phyloP scores from a whole-genome alignment of 305 asterid genomes.

The Rubia balearica region DNA sequence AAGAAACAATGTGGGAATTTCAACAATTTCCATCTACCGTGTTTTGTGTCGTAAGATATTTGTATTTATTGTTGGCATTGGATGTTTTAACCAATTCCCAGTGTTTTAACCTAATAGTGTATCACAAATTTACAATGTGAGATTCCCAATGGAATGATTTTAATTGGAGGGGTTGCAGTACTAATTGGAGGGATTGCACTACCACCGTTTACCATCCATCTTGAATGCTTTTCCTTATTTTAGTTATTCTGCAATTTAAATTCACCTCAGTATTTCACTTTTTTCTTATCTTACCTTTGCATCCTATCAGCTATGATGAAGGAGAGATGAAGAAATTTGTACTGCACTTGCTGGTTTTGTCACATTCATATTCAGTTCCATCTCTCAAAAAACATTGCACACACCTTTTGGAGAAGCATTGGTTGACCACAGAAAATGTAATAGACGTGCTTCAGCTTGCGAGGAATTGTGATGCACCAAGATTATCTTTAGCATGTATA shows the following conservation, averaged over 20 bases:
- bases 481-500: conserved; percentile 48
- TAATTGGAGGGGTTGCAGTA: not conserved
- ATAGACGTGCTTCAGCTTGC: conserved; percentile 79
- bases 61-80: not conserved
- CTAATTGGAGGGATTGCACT: too few species aligned
- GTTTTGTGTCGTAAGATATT: not conserved
- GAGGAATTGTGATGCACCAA: conserved; percentile 65
- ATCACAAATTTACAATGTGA: not conserved
- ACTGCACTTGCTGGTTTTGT: conserved; percentile 72
- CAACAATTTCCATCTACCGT: not conserved
- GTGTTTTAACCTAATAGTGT: not conserved
- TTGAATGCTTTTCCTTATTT: not conserved
- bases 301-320: conserved; percentile 58
- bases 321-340: conserved; percentile 62
- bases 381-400: conserved; percentile 57
- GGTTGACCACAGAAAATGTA: conserved; percentile 60
- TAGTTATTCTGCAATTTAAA: not conserved
- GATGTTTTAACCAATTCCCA: not conserved
- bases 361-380: conserved; percentile 60
- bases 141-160: not conserved
- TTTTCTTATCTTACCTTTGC: not conserved
- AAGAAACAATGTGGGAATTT: too few species aligned
- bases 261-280: not conserved
- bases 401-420: conserved; percentile 43
- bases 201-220: not conserved